Evolutionary conservation across 169 alveolate species (phyloP).

Genomic region (Miamiensis avidus): DNA sequence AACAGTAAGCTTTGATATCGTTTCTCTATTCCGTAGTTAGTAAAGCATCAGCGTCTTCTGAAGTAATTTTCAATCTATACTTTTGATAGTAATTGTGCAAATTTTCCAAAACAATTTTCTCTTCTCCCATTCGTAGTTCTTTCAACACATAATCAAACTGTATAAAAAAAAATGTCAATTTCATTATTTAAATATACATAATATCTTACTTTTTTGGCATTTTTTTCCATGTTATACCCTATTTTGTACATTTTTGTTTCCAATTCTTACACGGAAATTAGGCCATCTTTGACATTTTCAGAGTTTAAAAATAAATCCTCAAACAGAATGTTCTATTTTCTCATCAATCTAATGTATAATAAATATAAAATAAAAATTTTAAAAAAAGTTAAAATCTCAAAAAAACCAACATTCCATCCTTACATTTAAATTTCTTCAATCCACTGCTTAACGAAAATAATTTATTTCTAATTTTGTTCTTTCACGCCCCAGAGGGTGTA

Average conservation of each 20-base stretch:
- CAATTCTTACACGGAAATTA: neutral
- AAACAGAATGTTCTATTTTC: no score
- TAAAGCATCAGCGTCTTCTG: neutral
- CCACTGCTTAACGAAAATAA: neutral
- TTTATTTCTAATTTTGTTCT: neutral
- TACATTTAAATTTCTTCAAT: neutral
- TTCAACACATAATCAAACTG: neutral
- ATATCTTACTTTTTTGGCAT: neutral
- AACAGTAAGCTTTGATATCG: neutral
- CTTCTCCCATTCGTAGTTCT: neutral
- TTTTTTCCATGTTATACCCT: neutral
- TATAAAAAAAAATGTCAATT: no score
- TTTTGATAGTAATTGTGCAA: no score
- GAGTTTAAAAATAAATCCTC: neutral
- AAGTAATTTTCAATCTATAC: neutral
- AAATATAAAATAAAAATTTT: no score
- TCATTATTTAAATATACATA: no score
- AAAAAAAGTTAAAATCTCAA: no score
- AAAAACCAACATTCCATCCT: no score
- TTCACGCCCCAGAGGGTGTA: neutral
- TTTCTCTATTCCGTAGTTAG: neutral
- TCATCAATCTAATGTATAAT: neutral
- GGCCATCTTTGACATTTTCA: neutral
- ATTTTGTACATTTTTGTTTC: no score
- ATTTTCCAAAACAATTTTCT: neutral